Conservation (phyloP, 2,329 filamentous ascomycete genomes). For the Fusarium anthophilum region DNA sequence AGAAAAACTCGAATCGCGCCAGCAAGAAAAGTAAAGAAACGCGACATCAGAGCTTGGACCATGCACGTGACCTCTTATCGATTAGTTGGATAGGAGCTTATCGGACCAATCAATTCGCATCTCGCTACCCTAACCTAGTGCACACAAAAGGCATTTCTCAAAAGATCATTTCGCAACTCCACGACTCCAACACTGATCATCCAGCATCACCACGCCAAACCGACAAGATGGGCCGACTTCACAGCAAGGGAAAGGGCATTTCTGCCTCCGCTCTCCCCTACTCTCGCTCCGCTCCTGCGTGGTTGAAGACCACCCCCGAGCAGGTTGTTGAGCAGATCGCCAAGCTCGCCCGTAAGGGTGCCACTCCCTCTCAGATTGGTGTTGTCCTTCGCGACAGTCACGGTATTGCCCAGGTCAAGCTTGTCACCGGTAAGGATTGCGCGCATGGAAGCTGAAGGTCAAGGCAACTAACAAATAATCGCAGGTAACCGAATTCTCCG, state of each 20-base stretch:
- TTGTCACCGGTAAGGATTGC: constrained; percentile 85
- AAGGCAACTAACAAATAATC: constrained; percentile 49
- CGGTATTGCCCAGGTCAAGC: constrained; percentile 97
- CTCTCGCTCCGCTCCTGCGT: constrained; percentile 90
- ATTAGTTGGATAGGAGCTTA: no score
- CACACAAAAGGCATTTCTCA: constrained; percentile 11
- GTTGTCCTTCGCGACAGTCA: constrained; percentile 98
- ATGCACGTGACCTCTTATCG: constrained; percentile 23
- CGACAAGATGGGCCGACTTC: constrained; percentile 92
- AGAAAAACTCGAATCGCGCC: constrained; percentile 23
- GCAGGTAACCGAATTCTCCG: constrained; percentile 99
- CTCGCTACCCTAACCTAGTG: constrained; percentile 53
- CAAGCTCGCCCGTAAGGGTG: constrained; percentile 99
- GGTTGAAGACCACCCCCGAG: constrained; percentile 99
- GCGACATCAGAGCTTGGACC: constrained; percentile 8
- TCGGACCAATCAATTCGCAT: not conserved
- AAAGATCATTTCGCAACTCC: constrained; percentile 51
- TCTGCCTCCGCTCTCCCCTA: constrained; percentile 95
- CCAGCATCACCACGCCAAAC: constrained; percentile 50
- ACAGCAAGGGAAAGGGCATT: constrained; percentile 99
- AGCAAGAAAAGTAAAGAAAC: constrained; percentile 34
- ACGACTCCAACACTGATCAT: constrained; percentile 42
- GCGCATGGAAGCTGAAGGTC: not conserved
- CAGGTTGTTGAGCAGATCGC: constrained; percentile 99
- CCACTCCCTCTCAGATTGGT: constrained; percentile 98